Base-by-base conservation (phyloP, 2,329 filamentous ascomycete genomes). In the Colletotrichum chrysophilum region DNA sequence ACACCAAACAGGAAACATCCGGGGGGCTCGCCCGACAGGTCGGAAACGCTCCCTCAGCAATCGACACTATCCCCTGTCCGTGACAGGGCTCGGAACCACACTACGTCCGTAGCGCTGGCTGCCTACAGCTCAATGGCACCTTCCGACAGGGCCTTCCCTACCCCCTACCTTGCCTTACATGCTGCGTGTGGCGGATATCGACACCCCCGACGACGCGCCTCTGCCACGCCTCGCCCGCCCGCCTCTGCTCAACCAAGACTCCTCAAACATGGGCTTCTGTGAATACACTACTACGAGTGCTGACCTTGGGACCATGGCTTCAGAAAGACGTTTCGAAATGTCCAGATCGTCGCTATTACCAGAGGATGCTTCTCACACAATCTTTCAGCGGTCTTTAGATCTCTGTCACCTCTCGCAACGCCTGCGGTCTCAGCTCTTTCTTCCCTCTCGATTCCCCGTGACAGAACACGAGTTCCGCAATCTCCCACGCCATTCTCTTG, bases 81-180 rank as follows among this genome's bases (percentile, higher is more conserved):
- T 76, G 71, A 36, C 48, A 70, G 62, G 62, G 71, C 71, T 74
- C 32, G 65, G 66, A 74, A 74, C 34, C 74, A 28, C 52, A 30
- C 28, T 76, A 75, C 74, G 74, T 62, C 74, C 71, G 74, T 76
- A 76, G 66, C 65, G 28, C 52, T 74, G 56, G 74, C n/a, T 75
- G 73, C 73, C 73, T 72, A 75, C 72, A 52, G 62, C 18, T 62
- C 55, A 62, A 71, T 75, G 69, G 56, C 68, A 71, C 61, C 68
- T 62, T 61, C n/a, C 62, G 34, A 26, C 73, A 67, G 69, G 69
- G 55, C 55, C 72, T 56, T 34, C 38, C 43, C 43, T 48, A 48
- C 43, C 43, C 69, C 56, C 62, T 74, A 56, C 52, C 16, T 38
- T 14, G 14, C 28, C 13, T 58, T 21, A 21, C 30, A 21, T 36